Evolutionary conservation across 305 asterid genomes (phyloP).

Genomic region (Euphrasia arctica): DNA sequence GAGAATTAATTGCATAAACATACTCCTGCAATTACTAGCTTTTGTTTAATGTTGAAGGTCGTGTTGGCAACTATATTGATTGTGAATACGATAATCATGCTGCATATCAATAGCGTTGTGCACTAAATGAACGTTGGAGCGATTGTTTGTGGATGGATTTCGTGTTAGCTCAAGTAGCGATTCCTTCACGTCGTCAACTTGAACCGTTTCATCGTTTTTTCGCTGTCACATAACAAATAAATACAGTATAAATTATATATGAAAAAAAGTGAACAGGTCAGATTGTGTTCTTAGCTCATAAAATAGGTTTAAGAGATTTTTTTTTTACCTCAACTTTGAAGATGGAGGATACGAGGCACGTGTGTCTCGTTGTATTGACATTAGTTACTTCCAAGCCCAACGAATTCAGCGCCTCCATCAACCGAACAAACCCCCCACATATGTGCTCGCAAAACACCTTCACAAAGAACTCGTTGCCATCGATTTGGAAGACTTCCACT

Average conservation of each 20-base stretch:
- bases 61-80: background rate
- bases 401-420: slow-evolving; percentile 69
- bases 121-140: background rate
- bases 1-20: background rate
- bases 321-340: slow-evolving; percentile 83
- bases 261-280: background rate
- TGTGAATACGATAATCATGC: background rate
- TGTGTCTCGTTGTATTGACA: slow-evolving; percentile 81
- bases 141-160: slow-evolving; percentile 39
- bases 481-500: slow-evolving; percentile 86
- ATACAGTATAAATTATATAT: background rate
- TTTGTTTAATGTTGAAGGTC: background rate
- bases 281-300: no score
- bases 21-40: no score
- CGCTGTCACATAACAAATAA: slow-evolving; percentile 32
- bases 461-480: slow-evolving; percentile 80
- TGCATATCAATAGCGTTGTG: background rate
- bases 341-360: slow-evolving; percentile 75
- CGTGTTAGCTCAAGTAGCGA: slow-evolving; percentile 72
- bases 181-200: slow-evolving; percentile 72
- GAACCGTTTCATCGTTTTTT: slow-evolving; percentile 59
- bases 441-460: slow-evolving; percentile 89
- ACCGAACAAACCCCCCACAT: slow-evolving; percentile 74
- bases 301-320: background rate
- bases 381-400: slow-evolving; percentile 73